Evolutionary conservation across 2,329 filamentous ascomycete genomes (phyloP).

Genomic region (Aspergillus viridinutans): DNA sequence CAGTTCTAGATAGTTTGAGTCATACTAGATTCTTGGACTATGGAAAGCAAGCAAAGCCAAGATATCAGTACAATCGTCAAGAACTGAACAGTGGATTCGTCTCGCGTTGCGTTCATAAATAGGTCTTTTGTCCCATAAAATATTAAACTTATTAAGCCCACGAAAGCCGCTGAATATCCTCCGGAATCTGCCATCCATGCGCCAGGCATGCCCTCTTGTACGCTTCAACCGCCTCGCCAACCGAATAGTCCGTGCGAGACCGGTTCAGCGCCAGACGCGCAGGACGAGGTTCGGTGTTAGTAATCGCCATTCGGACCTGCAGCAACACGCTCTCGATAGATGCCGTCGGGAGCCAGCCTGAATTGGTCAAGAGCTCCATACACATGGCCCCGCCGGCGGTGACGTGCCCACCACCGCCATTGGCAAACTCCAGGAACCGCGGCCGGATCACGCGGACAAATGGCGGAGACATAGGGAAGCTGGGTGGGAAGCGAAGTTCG

Average conservation of each 20-base stretch:
- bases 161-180: conserved; percentile 52
- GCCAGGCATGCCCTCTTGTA: conserved; percentile 62
- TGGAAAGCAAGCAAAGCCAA: no score
- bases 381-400: conserved; percentile 78
- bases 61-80: no score
- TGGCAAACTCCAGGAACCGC: conserved; percentile 66
- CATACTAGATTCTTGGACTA: no score
- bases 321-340: conserved; percentile 75
- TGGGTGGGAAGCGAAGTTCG: conserved; percentile 73
- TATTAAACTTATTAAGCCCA: conserved; percentile 15
- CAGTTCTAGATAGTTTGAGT: no score
- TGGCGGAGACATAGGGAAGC: conserved; percentile 74
- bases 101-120: no score
- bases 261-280: conserved; percentile 58
- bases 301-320: conserved; percentile 74
- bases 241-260: conserved; percentile 53
- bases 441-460: conserved; percentile 81
- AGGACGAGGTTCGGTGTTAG: conserved; percentile 62
- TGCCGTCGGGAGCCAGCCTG: conserved; percentile 71
- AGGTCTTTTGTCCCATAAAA: neutral
- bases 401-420: conserved; percentile 80
- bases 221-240: conserved; percentile 68
- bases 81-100: no score
- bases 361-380: conserved; percentile 79
- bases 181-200: conserved; percentile 72